phyloP scores from a whole-genome alignment of 192 early-diverging fungal species.

The Entophlyctis helioformis region DNA sequence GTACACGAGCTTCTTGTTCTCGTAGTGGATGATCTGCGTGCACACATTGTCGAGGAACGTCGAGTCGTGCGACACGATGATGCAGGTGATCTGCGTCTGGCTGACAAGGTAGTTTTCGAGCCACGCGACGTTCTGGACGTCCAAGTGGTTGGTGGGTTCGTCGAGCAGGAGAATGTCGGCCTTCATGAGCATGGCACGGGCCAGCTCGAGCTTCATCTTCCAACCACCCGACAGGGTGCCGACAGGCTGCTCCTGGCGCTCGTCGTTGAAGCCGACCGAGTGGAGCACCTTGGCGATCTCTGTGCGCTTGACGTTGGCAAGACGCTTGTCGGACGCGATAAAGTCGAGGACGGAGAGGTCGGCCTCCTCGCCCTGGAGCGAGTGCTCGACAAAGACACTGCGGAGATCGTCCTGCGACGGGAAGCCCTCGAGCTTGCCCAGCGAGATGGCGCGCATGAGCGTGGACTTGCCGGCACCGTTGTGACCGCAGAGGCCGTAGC shows the following conservation, averaged over 20 bases:
- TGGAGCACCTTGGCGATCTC: conserved; percentile 23
- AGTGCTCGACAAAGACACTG: conserved; percentile 41
- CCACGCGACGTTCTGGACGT: conserved; percentile 53
- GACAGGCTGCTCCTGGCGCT: conserved; percentile 23
- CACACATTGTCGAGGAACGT: conserved; percentile 67
- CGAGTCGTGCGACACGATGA: conserved; percentile 72
- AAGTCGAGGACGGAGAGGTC: conserved; percentile 35
- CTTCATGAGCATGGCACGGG: conserved; percentile 34
- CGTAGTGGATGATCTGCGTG: conserved; percentile 75
- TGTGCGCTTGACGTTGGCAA: conserved; percentile 12
- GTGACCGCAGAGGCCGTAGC: conserved; percentile 66
- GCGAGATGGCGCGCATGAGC: conserved; percentile 50
- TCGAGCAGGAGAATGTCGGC: conserved; percentile 75
- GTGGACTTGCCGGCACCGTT: conserved; percentile 77
- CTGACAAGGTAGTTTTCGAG: conserved; percentile 46
- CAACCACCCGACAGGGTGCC: conserved; percentile 34
- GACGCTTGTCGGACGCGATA: conserved; percentile 27
- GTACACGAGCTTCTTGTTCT: conserved; percentile 62
- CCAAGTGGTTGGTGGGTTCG: conserved; percentile 74
- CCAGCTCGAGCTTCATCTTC: conserved; percentile 30
- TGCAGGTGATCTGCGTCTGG: conserved; percentile 52
- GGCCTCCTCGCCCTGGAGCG: conserved; percentile 33
- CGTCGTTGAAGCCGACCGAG: conserved; percentile 32
- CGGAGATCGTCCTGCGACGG: conserved; percentile 32
- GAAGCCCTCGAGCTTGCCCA: conserved; percentile 43